A percentile compares a stretch with the other conserved stretches of the same genome.
These are phyloP conservation scores for Niebla homalea DNA, from an alignment of 495 filamentous ascomycete genomes.

Conservation along the genomic window DNA sequence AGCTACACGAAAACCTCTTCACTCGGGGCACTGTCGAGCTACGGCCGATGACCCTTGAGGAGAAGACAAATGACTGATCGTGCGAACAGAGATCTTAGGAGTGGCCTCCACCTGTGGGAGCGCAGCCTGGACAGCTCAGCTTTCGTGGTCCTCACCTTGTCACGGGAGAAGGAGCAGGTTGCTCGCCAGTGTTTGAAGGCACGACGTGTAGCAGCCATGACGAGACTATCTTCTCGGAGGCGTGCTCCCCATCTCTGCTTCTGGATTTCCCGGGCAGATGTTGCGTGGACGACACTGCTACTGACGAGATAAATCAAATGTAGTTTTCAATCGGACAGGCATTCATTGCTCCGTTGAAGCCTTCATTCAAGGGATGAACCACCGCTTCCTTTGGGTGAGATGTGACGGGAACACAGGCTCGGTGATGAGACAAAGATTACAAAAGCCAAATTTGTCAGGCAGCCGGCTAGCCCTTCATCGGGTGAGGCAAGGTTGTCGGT, in stretches of 20 bases:
- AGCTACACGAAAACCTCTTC: constrained; percentile 17
- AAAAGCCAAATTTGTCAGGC: constrained; percentile 46
- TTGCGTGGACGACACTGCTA: constrained; percentile 1
- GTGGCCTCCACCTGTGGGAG: constrained; percentile 2
- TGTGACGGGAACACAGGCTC: constrained; percentile 18
- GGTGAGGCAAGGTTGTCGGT: constrained; percentile 30
- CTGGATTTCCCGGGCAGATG: background rate
- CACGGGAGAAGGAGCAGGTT: background rate
- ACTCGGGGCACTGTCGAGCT: background rate
- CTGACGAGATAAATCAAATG: constrained; percentile 15
- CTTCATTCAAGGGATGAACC: background rate
- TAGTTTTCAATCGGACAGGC: constrained; percentile 31
- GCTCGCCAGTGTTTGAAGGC: background rate
- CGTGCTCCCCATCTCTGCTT: background rate
- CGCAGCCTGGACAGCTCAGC: constrained; percentile 5
- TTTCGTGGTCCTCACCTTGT: background rate
- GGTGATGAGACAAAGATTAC: constrained; percentile 33
- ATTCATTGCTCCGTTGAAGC: constrained; percentile 10
- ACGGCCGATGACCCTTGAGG: constrained; percentile 6
- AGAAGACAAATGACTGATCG: constrained; percentile 16
- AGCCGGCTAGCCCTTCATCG: constrained; percentile 25
- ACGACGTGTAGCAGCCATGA: constrained; percentile 15
- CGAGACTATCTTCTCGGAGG: constrained; percentile 19
- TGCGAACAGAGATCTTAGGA: constrained; percentile 26
- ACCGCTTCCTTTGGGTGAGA: constrained; percentile 2